Conservation (phyloP, 1,284 basidiomycete species). For the Fomitopsis pinicola region DNA sequence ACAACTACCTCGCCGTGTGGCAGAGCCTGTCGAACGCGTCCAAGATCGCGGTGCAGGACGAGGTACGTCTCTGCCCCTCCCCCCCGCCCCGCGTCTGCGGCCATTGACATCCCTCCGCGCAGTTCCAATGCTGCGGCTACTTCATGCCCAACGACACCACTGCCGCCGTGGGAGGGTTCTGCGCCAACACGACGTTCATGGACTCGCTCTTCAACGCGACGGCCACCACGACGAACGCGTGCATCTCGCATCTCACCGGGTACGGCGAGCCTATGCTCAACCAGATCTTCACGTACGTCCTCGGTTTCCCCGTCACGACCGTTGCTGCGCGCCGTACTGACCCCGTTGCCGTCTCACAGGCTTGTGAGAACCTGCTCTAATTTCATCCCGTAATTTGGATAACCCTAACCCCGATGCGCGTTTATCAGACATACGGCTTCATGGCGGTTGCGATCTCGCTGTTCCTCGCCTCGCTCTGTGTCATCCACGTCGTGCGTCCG, state of each 20-base stretch:
- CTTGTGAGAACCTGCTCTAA: constrained; percentile 13
- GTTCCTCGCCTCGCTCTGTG: constrained; percentile 75
- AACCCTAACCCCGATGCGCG: constrained; percentile 2
- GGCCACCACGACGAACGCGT: constrained; percentile 37
- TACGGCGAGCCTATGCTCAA: constrained; percentile 72
- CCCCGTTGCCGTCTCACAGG: constrained; percentile 8
- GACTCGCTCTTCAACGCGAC: constrained; percentile 39
- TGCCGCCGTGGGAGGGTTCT: constrained; percentile 58
- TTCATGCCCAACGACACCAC: constrained; percentile 60
- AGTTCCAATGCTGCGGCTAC: constrained; percentile 84
- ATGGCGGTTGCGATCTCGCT: constrained; percentile 74
- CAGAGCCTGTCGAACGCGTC: constrained; percentile 38
- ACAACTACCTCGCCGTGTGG: constrained; percentile 62
- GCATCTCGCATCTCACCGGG: constrained; percentile 59
- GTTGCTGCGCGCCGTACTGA: neutral
- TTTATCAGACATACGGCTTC: constrained; percentile 64
- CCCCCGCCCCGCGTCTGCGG: neutral
- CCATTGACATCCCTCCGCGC: neutral
- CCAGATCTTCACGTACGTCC: constrained; percentile 73
- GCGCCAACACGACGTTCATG: constrained; percentile 48
- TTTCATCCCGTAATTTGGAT: neutral
- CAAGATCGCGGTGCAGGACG: constrained; percentile 65
- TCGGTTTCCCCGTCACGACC: neutral
- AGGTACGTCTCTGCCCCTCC: constrained; percentile 36
- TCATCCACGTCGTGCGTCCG: constrained; percentile 70